Evolutionary conservation across 177 flowering plant species (phyloP), one percentile per base, ranked within the genome.

Genomic region (Tripterygium wilfordii): DNA sequence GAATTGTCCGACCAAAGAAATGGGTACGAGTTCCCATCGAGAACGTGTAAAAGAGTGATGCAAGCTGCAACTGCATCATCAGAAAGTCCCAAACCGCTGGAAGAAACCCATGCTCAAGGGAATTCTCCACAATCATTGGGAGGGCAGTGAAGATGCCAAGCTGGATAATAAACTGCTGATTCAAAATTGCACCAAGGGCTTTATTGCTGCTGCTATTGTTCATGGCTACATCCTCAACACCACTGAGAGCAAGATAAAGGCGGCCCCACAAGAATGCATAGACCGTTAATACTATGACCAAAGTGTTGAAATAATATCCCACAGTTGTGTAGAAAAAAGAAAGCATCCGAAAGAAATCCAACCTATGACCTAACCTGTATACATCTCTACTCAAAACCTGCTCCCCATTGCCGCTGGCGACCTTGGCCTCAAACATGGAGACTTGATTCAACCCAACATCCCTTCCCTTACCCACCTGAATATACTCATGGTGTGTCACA

Each of bases 331-430:
- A 85, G 66, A 61, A 92, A 63, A 85, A 68, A 3, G 98, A 92
- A 19, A 92, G 84, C 96, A 88, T 85, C 27, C 95, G 78, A 47
- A 92, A 88, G 65, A 92, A 88, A 51, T 92, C 98, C 46, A 92
- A 70, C 50, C 94, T 61, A 48, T 92, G 98, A 42, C 96, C 98
- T 65, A 92, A 67, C 31, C 98, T 51, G 43, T 88, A 92, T 1
- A 92, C 67, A 62, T 92, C 98, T 55, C 98, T 72, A 64, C 96
- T 92, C 51, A 88, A 51, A 46, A 76, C 67, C 67, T 91, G 98
- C 63, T 91, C 98, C 4, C 98, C 98, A 59, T 86, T 92, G 50
- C 98, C 98, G 64, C 95, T 82, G 3, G 96, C 86, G 59, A 88
- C 91, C 57, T 88, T 88, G 28, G 95, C 98, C 65, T 85, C 96